phyloP scores from a whole-genome alignment of 768 basidiomycete species.

The Polyporus arcularius region DNA sequence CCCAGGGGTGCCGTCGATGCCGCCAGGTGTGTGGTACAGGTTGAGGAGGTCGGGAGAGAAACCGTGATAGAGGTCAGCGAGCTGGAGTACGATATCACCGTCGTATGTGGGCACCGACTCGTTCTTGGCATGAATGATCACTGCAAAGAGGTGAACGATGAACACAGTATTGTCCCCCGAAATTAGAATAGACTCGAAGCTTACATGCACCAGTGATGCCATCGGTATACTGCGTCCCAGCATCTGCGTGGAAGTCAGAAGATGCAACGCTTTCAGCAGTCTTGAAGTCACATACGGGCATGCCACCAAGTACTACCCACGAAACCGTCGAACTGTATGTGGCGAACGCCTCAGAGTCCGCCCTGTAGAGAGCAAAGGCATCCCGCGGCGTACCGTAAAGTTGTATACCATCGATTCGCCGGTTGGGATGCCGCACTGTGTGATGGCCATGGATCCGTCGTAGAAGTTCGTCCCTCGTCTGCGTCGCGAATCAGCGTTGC shows the following conservation, averaged over 20 bases:
- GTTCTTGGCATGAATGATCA: constrained; percentile 45
- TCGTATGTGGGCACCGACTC: constrained; percentile 39
- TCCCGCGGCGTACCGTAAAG: constrained; percentile 1
- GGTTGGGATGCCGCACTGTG: constrained; percentile 57
- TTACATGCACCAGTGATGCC: constrained; percentile 47
- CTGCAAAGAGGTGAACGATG: not conserved
- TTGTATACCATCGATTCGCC: constrained; percentile 45
- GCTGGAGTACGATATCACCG: constrained; percentile 42
- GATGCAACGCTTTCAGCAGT: not conserved
- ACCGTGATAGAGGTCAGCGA: constrained; percentile 36
- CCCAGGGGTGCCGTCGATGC: constrained; percentile 33
- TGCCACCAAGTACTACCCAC: constrained; percentile 55
- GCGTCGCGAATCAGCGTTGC: not conserved
- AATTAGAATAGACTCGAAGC: not conserved
- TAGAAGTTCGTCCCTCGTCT: constrained; percentile 43
- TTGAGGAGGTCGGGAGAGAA: constrained; percentile 28
- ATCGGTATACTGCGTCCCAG: constrained; percentile 44
- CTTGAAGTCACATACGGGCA: constrained; percentile 24
- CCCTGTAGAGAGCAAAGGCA: not conserved
- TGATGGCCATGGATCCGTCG: constrained; percentile 48
- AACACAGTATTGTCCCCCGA: not conserved
- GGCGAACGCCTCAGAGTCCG: not conserved
- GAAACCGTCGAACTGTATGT: constrained; percentile 36
- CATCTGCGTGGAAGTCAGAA: constrained; percentile 3
- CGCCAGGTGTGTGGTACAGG: constrained; percentile 29